Conservation (phyloP, 768 basidiomycete genomes). For the Agrocybe praecox region DNA sequence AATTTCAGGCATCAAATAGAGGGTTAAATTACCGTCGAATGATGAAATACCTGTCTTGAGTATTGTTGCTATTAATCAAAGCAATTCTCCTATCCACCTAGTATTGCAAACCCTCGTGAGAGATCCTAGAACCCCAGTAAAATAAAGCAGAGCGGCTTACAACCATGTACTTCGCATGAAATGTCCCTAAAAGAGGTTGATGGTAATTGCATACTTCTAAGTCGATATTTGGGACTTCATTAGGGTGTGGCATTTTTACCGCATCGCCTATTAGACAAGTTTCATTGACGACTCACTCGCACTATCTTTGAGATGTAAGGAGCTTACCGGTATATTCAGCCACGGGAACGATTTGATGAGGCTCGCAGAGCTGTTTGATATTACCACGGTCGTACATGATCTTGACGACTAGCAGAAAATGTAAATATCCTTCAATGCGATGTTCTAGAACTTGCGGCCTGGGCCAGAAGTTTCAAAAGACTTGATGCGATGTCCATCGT, state of each 20-base stretch:
- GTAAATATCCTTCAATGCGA: no score
- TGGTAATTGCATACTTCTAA: conserved; percentile 14
- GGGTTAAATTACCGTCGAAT: background rate
- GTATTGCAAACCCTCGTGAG: background rate
- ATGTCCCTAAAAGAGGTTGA: conserved; percentile 13
- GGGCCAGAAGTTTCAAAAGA: no score
- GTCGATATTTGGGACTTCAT: conserved; percentile 10
- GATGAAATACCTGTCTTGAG: conserved; percentile 6
- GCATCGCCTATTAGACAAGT: conserved; percentile 3
- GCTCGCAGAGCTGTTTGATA: conserved; percentile 9
- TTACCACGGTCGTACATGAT: conserved; percentile 15
- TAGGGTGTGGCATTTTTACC: conserved; percentile 6
- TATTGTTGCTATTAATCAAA: conserved; percentile 13
- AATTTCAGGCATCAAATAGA: background rate
- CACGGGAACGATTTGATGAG: conserved; percentile 12
- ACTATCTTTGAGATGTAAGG: background rate
- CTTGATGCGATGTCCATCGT: no score
- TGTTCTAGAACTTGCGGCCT: no score
- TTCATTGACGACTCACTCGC: background rate
- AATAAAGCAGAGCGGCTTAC: background rate
- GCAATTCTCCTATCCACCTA: conserved; percentile 13
- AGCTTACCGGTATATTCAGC: conserved; percentile 8
- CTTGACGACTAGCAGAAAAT: conserved; percentile 3
- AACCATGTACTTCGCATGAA: conserved; percentile 13
- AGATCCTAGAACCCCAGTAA: background rate